Base-by-base conservation (phyloP, 495 filamentous ascomycete species). In the Penicillium arizonense region DNA sequence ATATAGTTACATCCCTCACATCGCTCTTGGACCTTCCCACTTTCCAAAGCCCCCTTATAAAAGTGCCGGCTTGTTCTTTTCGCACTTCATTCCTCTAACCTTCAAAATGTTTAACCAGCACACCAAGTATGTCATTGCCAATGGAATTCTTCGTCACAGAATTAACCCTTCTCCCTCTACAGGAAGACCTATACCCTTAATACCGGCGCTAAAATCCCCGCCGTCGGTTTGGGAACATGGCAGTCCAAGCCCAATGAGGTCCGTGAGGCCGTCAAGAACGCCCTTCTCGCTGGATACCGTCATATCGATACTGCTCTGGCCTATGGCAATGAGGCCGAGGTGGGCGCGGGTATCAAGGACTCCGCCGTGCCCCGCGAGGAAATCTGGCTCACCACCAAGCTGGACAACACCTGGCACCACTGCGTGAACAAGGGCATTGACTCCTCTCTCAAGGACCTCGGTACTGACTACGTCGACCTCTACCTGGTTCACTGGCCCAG, bases 361-460 rank as follows among this genome's bases (percentile, higher is more conserved):
- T 89, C 87, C 10, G 89, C 89, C 38, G 84, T 96, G 1, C 87
- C 89, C 26, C 85, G 90, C 35, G 79, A 84, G 30, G 76, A 95
- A 67, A 87, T 96, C 68, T 96, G 85, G 82, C 73, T 95, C 67
- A 93, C 90, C 38, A 94, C 90, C 56, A 96, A 95, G 79, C 81
- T 94, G 45, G 83, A 90, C 73, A 93, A 93, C 77, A 73, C 84
- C 44, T 89, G 83, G 81, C 90, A 96, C 75, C 79, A 87, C 59
- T 69, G 76, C 37, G 84, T 87, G 7, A 67, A 84, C 37, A 82
- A 89, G 66, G 89, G 84, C 36, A 82, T 95, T 56, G 77, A 82
- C 26, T 75, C 70, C 26, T 89, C 85, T 4, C 78, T 95, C 47
- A 82, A 85, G 71, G 79, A 77, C 58, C 77, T 96, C 18, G 85